These are phyloP conservation scores for Penicillium simplicissimum DNA, from an alignment of 495 filamentous ascomycete genomes.

Conservation along the genomic window DNA sequence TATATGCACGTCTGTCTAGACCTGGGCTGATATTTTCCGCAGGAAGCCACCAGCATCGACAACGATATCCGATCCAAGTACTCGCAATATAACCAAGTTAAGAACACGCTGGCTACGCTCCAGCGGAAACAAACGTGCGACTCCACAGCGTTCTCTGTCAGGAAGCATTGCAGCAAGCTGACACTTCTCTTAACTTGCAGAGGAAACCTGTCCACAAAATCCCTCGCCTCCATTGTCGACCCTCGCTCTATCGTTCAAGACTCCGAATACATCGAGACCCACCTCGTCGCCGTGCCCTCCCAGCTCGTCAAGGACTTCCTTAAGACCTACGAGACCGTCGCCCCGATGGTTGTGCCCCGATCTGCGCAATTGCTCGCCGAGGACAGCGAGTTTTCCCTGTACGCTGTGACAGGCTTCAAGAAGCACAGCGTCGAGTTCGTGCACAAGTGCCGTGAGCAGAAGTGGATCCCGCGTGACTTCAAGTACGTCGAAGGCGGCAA, in stretches of 20 bases:
- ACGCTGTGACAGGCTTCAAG: slow-evolving; percentile 89
- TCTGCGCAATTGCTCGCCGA: slow-evolving; percentile 73
- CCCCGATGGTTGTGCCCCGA: slow-evolving; percentile 85
- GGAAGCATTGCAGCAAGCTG: slow-evolving; percentile 13
- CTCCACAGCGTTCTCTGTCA: neutral
- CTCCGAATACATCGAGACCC: slow-evolving; percentile 95
- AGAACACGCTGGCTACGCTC: slow-evolving; percentile 73
- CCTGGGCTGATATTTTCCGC: neutral
- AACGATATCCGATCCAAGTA: slow-evolving; percentile 93
- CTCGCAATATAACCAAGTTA: slow-evolving; percentile 86
- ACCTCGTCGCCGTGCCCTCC: slow-evolving; percentile 83
- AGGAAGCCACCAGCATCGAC: slow-evolving; percentile 87
- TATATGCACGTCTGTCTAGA: too few relatives aligned
- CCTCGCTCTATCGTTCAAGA: slow-evolving; percentile 76
- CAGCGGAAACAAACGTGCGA: slow-evolving; percentile 83
- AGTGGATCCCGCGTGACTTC: slow-evolving; percentile 93
- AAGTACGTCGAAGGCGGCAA: slow-evolving; percentile 86
- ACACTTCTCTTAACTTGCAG: slow-evolving; percentile 41
- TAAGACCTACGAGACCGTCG: slow-evolving; percentile 81
- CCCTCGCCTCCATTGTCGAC: slow-evolving; percentile 82
- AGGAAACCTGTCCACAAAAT: slow-evolving; percentile 92
- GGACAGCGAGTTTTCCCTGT: slow-evolving; percentile 86
- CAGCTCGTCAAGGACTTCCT: slow-evolving; percentile 81
- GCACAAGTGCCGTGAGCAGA: slow-evolving; percentile 83
- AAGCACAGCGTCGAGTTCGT: slow-evolving; percentile 83